Evolutionary conservation across 768 basidiomycete species (phyloP), one percentile per base, ranked within the genome.

Genomic region (Boletus vermiculosoides): DNA sequence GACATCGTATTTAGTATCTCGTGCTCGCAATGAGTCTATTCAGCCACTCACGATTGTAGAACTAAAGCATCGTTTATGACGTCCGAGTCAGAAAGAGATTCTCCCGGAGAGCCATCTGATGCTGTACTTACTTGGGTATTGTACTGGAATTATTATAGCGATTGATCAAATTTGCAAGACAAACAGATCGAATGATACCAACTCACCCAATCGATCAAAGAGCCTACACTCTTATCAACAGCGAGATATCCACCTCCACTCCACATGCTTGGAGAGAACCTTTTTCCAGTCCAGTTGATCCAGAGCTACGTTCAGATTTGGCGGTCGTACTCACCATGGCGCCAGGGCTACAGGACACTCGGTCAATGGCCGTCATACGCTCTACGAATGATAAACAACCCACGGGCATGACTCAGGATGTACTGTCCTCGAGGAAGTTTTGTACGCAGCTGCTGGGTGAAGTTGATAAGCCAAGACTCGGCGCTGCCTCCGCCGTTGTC

Each of bases 201-300:
- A 65, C 63, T 60, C 44, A 78, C 77, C 76, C 77, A 80, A 58
- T 80, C 79, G 30, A 80, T 80, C 54, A 78, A 50, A 54, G 62
- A 70, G 28, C 78, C 78, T 31, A 79, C 78, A 13, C 63, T 63
- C 49, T 61, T 28, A 74, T 73, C 30, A 65, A 68, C 12, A 15
- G 49, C 59, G 20, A 79, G 62, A 64, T 80, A 80, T 20, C 74
- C 78, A 52, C 67, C 65, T 16, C 61, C 64, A 5, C 49, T 49
- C 64, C 58, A 65, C 50, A 50, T 54, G 13, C 18, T 36, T 2
- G 64, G 64, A 28, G 64, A 66, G 47, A 66, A 66, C 64, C 63
- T 65, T 57, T 5, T 8, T 23, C 11, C 23, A 9, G 7, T 33
- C 10, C 40, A 15, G 39, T 20, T 20, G 7, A 8, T n/a, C 15